Conservation (phyloP, 108 stramenopile species). For the Pelagomonas calceolata region DNA sequence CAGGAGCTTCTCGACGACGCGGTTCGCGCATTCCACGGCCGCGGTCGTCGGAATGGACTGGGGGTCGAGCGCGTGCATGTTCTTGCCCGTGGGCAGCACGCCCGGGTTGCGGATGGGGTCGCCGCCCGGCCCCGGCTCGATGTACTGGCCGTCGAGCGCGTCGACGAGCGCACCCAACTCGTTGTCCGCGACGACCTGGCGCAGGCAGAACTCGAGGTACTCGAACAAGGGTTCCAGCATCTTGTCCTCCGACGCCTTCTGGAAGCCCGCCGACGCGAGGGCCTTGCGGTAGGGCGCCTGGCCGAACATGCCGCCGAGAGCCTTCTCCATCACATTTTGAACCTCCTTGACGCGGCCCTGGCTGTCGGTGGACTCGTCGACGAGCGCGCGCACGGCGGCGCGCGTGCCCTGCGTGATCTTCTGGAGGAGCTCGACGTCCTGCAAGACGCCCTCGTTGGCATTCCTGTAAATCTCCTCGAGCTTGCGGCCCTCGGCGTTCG, state of each 20-base stretch:
- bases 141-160: slow-evolving; percentile 82
- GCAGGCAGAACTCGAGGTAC: slow-evolving; percentile 91
- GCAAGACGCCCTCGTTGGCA: slow-evolving; percentile 73
- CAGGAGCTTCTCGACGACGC: slow-evolving; percentile 71
- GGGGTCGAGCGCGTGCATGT: slow-evolving; percentile 92
- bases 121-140: slow-evolving; percentile 88
- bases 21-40: slow-evolving; percentile 77
- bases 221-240: slow-evolving; percentile 64
- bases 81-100: slow-evolving; percentile 83
- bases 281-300: slow-evolving; percentile 74
- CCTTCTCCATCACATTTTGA: slow-evolving; percentile 55
- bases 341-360: slow-evolving; percentile 89
- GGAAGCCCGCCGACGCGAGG: slow-evolving; percentile 75
- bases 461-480: slow-evolving; percentile 87
- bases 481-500: slow-evolving; percentile 75
- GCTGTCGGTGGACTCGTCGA: slow-evolving; percentile 71
- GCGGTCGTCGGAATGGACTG: slow-evolving; percentile 86
- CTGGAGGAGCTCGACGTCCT: slow-evolving; percentile 71
- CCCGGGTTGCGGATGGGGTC: slow-evolving; percentile 95
- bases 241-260: slow-evolving; percentile 52
- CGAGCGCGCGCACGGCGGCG: slow-evolving; percentile 76
- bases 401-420: slow-evolving; percentile 69
- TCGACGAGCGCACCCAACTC: slow-evolving; percentile 84
- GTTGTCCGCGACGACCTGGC: slow-evolving; percentile 92
- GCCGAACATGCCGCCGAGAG: slow-evolving; percentile 55